Conservation (phyloP, 1,284 basidiomycete genomes). For the Trichosporon inkin region DNA sequence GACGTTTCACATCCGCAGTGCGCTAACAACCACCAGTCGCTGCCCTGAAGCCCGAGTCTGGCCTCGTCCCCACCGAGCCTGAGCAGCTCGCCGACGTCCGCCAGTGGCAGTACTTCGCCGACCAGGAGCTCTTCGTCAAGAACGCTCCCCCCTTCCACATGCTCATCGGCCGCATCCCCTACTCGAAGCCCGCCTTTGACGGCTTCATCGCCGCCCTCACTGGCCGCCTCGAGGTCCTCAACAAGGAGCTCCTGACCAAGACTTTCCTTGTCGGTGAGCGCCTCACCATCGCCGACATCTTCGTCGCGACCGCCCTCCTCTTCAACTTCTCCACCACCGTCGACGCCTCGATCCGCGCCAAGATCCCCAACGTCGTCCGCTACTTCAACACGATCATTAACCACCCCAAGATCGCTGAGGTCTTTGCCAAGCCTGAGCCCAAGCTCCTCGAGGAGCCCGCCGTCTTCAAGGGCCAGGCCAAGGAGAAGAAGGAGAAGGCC, state of each 20-base stretch:
- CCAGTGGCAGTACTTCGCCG: conserved; percentile 64
- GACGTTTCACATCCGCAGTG: not conserved
- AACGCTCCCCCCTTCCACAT: conserved; percentile 51
- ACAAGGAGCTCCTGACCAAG: conserved; percentile 67
- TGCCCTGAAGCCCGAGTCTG: conserved; percentile 62
- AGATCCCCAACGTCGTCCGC: conserved; percentile 74
- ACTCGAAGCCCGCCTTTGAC: conserved; percentile 59
- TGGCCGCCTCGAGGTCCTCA: conserved; percentile 54
- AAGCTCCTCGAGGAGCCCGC: conserved; percentile 67
- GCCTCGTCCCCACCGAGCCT: conserved; percentile 58
- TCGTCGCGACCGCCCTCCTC: conserved; percentile 60
- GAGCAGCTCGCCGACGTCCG: conserved; percentile 62
- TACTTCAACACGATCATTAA: conserved; percentile 72
- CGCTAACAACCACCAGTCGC: conserved; percentile 59
- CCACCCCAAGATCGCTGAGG: conserved; percentile 67
- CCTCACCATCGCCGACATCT: conserved; percentile 86
- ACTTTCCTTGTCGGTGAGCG: conserved; percentile 94
- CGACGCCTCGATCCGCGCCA: conserved; percentile 63
- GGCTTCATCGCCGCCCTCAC: conserved; percentile 33
- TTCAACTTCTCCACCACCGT: conserved; percentile 55
- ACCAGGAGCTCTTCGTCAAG: conserved; percentile 55
- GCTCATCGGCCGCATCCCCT: conserved; percentile 53
- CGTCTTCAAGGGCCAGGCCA: conserved; percentile 68
- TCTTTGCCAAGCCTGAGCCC: conserved; percentile 59
- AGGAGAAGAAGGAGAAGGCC: conserved; percentile 58